A percentile compares a stretch with the other conserved stretches of the same genome.
phyloP scores from a whole-genome alignment of 2,329 filamentous ascomycete genomes.

The Fusarium redolens region DNA sequence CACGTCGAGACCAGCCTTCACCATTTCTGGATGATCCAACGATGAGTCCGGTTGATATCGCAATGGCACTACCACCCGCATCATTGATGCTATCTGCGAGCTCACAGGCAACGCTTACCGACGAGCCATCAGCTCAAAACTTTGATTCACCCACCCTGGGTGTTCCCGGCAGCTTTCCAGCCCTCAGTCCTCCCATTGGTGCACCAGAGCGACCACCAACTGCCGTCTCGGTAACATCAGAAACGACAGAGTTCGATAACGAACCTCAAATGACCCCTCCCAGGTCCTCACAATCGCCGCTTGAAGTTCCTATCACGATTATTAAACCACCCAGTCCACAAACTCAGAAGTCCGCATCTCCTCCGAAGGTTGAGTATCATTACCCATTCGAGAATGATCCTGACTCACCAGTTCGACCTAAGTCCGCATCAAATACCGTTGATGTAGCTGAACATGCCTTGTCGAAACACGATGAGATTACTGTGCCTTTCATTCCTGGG shows the following conservation, averaged over 20 bases:
- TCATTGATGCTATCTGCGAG: constrained; percentile 31
- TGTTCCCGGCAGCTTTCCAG: constrained; percentile 72
- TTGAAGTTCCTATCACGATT: constrained; percentile 42
- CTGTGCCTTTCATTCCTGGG: constrained; percentile 41
- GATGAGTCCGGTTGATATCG: constrained; percentile 38
- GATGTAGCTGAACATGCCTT: constrained; percentile 40
- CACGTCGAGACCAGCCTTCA: constrained; percentile 21
- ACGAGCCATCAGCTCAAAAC: constrained; percentile 24
- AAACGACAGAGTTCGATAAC: constrained; percentile 77
- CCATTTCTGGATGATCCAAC: constrained; percentile 35
- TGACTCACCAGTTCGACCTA: constrained; percentile 36
- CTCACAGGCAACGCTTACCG: constrained; percentile 19
- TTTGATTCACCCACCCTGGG: constrained; percentile 74
- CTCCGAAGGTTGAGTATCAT: constrained; percentile 58
- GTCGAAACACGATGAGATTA: background rate
- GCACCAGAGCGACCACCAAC: constrained; percentile 66
- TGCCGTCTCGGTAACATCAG: constrained; percentile 68
- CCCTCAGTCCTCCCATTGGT: constrained; percentile 51
- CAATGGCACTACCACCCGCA: constrained; percentile 39
- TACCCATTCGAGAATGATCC: constrained; percentile 63
- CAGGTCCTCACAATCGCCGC: constrained; percentile 48
- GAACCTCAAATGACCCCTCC: constrained; percentile 73
- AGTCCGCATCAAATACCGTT: constrained; percentile 2
- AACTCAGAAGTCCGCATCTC: constrained; percentile 28
- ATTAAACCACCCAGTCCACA: constrained; percentile 48